phyloP scores from a whole-genome alignment of 176 grass and related monocot genomes.

The Echinochloa phyllopogon region DNA sequence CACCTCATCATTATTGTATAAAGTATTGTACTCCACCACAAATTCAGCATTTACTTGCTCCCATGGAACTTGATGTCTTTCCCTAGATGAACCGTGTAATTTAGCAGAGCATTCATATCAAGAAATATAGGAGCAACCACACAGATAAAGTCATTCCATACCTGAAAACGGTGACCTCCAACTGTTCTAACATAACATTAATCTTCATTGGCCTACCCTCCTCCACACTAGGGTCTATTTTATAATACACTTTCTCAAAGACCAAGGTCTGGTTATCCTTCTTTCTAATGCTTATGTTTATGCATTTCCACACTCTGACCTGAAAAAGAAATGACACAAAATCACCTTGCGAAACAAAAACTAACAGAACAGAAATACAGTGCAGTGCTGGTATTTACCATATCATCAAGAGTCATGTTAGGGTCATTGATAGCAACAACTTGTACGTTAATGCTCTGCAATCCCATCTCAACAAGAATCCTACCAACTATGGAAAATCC shows the following conservation, averaged over 20 bases:
- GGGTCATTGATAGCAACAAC: neutral
- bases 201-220: neutral
- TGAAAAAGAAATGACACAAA: neutral
- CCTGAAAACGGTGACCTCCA: neutral
- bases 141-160: neutral
- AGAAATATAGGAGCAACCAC: neutral
- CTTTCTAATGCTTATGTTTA: neutral
- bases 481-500: neutral
- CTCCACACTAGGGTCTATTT: neutral
- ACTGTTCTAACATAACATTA: neutral
- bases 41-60: neutral
- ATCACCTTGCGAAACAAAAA: neutral
- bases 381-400: neutral
- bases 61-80: neutral
- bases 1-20: neutral
- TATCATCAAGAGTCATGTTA: neutral
- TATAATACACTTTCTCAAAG: neutral
- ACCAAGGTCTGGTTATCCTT: neutral
- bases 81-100: neutral
- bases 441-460: neutral
- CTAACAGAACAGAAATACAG: neutral
- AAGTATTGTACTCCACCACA: neutral
- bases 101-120: neutral
- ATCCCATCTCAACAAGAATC: neutral
- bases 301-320: neutral